Conservation (phyloP, 495 filamentous ascomycete genomes). For the Daldinia caldariorum region DNA sequence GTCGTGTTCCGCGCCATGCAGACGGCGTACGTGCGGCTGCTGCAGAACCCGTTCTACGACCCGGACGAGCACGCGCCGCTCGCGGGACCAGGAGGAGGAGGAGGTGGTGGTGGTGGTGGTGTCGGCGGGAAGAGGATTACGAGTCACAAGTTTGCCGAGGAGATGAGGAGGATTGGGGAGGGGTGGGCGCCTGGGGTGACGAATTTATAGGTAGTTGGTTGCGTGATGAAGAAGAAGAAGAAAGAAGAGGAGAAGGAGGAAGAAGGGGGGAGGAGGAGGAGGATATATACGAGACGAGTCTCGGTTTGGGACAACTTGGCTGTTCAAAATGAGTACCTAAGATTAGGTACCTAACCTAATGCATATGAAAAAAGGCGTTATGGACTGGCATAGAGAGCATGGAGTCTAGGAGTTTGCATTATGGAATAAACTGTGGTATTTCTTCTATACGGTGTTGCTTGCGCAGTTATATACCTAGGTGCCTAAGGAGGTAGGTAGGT, state of each 20-base stretch:
- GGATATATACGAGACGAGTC: background rate
- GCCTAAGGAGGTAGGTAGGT: too few species aligned
- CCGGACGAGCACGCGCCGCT: slow-evolving; percentile 77
- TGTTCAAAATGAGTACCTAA: background rate
- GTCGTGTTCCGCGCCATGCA: slow-evolving; percentile 89
- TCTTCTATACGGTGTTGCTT: slow-evolving; percentile 12
- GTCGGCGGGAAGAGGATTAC: slow-evolving; percentile 74
- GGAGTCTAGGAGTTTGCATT: slow-evolving; percentile 38
- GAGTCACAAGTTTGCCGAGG: slow-evolving; percentile 79
- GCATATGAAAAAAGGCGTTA: slow-evolving; percentile 32
- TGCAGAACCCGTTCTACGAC: slow-evolving; percentile 95
- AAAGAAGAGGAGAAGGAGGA: too few species aligned
- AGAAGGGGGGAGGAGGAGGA: too few species aligned
- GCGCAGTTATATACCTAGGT: slow-evolving; percentile 5
- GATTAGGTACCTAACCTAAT: background rate
- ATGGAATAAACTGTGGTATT: slow-evolving; percentile 6
- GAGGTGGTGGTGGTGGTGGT: too few species aligned
- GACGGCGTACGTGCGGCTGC: slow-evolving; percentile 84
- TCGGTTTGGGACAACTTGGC: background rate
- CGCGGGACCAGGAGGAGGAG: slow-evolving; percentile 45
- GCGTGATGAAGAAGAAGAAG: too few species aligned
- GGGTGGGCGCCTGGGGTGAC: slow-evolving; percentile 67
- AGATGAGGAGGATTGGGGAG: slow-evolving; percentile 87
- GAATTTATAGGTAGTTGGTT: slow-evolving; percentile 43
- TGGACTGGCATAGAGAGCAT: slow-evolving; percentile 32